A percentile compares a stretch with the other conserved stretches of the same genome.
Conservation (phyloP, 768 basidiomycete genomes). For the Amanita rubescens region DNA sequence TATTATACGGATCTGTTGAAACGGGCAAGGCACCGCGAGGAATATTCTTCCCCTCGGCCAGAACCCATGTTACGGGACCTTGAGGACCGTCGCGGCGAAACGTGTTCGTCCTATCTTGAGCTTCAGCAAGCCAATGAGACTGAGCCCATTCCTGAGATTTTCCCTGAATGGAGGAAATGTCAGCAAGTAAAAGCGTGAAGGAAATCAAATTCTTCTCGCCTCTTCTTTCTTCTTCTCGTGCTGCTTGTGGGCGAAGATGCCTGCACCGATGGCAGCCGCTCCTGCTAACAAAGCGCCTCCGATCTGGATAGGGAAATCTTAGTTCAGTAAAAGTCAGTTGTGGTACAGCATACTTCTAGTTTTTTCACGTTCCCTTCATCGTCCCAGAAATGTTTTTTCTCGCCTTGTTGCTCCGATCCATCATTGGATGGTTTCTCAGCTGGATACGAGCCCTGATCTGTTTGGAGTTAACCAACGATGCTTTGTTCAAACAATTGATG, state of each 20-base stretch:
- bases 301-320: conserved; percentile 32
- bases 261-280: conserved; percentile 42
- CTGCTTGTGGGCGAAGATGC: conserved; percentile 42
- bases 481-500: not conserved
- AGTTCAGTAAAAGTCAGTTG: not conserved
- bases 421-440: conserved; percentile 10
- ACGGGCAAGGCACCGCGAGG: conserved; percentile 51
- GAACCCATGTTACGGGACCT: conserved; percentile 54
- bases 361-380: conserved; percentile 49
- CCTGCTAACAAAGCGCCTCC: conserved; percentile 59
- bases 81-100: conserved; percentile 37
- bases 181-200: not conserved
- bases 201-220: conserved; percentile 24
- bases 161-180: conserved; percentile 27
- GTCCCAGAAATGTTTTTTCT: conserved; percentile 49
- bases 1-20: conserved; percentile 42
- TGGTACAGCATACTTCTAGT: conserved; percentile 35
- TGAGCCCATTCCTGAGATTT: conserved; percentile 42
- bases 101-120: conserved; percentile 42
- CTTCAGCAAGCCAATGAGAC: conserved; percentile 49
- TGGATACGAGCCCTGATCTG: conserved; percentile 15
- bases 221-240: conserved; percentile 53
- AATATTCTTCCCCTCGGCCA: conserved; percentile 50
- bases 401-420: conserved; percentile 23
- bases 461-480: not conserved